A percentile compares a stretch with the other conserved stretches of the same genome.
Evolutionary conservation across 805 yeast species (phyloP).

Genomic region (Candida argentea): DNA sequence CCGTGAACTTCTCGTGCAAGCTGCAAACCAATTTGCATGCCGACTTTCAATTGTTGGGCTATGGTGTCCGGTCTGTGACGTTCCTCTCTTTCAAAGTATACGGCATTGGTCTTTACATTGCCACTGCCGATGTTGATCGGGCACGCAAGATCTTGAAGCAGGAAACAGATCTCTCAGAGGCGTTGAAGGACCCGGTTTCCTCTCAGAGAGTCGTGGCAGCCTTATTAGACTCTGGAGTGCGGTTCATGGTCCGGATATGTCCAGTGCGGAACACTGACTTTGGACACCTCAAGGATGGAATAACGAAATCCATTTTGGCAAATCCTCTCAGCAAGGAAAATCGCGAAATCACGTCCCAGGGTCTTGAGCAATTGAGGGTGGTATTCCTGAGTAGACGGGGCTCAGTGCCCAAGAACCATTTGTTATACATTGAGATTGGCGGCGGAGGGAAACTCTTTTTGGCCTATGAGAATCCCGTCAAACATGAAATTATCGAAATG

Average conservation of each 20-base stretch:
- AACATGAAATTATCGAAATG: conserved; percentile 23
- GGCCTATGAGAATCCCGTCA: conserved; percentile 19
- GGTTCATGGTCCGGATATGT: conserved; percentile 63
- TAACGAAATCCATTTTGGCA: conserved; percentile 68
- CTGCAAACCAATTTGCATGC: conserved; percentile 13
- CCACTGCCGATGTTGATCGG: conserved; percentile 41
- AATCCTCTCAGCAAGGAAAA: conserved; percentile 45
- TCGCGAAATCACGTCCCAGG: conserved; percentile 36
- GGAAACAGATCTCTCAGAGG: conserved; percentile 1
- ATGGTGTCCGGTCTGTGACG: conserved; percentile 78
- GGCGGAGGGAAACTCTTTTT: conserved; percentile 17
- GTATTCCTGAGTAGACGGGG: conserved; percentile 53
- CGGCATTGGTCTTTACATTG: conserved; percentile 75
- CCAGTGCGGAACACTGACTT: conserved; percentile 91
- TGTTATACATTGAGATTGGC: conserved; percentile 47
- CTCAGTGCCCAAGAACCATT: conserved; percentile 66
- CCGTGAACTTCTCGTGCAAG: conserved; percentile 9
- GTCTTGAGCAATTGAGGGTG: conserved; percentile 55
- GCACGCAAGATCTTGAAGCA: conserved; percentile 6
- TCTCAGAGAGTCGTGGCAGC: conserved; percentile 46
- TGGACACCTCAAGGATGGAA: conserved; percentile 81
- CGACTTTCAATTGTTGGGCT: conserved; percentile 54
- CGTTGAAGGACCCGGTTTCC: conserved; percentile 38
- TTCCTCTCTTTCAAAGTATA: conserved; percentile 77
- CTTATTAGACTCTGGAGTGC: conserved; percentile 48